A percentile compares a stretch with the other conserved stretches of the same genome.
phyloP scores from a whole-genome alignment of 2,329 filamentous ascomycete genomes.

The Penicillium olsonii region DNA sequence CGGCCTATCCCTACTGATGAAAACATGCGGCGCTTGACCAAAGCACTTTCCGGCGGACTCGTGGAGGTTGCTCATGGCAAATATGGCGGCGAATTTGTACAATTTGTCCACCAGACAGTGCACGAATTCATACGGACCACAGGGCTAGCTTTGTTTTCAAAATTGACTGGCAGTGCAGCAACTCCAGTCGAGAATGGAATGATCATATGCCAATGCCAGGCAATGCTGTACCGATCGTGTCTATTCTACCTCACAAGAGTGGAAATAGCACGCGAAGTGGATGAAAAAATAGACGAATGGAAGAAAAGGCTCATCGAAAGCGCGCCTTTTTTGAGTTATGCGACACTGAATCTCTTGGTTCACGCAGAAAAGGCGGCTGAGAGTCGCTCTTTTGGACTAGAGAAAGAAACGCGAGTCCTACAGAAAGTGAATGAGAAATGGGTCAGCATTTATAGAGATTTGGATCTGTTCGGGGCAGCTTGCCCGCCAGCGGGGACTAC shows the following conservation, averaged over 20 bases:
- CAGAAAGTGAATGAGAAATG: not conserved
- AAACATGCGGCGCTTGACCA: conserved; percentile 2
- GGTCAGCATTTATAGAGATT: not conserved
- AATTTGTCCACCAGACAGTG: conserved; percentile 4
- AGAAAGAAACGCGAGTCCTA: not conserved
- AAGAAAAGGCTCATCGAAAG: not conserved
- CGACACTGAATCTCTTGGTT: conserved; percentile 3
- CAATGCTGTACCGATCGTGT: conserved; percentile 6
- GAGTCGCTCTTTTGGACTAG: not conserved
- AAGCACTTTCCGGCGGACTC: conserved; percentile 7
- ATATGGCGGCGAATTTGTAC: not conserved
- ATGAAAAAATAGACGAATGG: too few species aligned
- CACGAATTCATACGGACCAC: conserved; percentile 5
- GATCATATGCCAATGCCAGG: conserved; percentile 1
- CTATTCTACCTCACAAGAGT: not conserved
- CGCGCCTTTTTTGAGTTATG: not conserved
- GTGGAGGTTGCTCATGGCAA: not conserved
- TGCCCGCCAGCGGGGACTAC: conserved; percentile 1
- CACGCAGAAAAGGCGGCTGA: conserved; percentile 4
- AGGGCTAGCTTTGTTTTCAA: not conserved
- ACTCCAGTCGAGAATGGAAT: not conserved
- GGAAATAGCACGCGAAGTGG: not conserved
- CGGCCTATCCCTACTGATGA: conserved; percentile 3
- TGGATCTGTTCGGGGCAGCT: not conserved
- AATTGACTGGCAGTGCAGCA: not conserved